Base-by-base conservation (phyloP, 2,329 filamentous ascomycete genomes). In the Colletotrichum liaoningense region DNA sequence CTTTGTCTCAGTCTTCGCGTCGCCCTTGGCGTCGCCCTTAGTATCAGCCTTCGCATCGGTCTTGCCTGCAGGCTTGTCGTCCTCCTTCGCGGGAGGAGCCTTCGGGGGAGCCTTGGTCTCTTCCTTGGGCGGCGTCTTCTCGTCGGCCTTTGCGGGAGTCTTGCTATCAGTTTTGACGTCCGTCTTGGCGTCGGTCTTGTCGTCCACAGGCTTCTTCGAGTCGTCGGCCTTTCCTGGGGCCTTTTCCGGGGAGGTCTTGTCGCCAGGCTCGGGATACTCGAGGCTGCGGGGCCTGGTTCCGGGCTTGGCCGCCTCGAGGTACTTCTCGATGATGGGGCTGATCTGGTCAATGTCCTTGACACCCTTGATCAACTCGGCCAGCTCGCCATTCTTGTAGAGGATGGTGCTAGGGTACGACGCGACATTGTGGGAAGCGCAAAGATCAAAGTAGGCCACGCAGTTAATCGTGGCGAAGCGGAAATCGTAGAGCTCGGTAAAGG, bases 381-480 rank as follows among this genome's bases (percentile, higher is more conserved):
- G 83, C 78, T 93, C 87, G 69, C 95, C 95, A 81, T 97, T 88
- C 81, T 97, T 93, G 85, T 92, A 98, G 12, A 98, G 86, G 26
- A 91, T 85, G 57, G 97, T 93, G 1, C 92, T 93, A 0, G 97
- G 97, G 79, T 91, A 98, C 22, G 89, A 90, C 62, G 82, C 79
- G 67, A 98, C 88, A 2, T 90, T 86, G 75, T 95, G 87, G 33
- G 91, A 88, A 63, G 83, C 82, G 84, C 97, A 99, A 16, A 94
- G 86, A 80, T 97, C 94, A 72, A 90, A 93, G 80, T 92, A 94
- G 35, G 94, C 94, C 65, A 95, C 85, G 83, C 97, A 99, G 84
- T 99, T 95, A 76, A 99, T 84, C 71, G 89, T 91, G 35, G 89
- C 96, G 80, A 99, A 98, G 78, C 94, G 92, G 83, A 98, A 96